Evolutionary conservation across 768 basidiomycete species (phyloP), one percentile per base, ranked within the genome.

Genomic region (Myochromella boudieri): DNA sequence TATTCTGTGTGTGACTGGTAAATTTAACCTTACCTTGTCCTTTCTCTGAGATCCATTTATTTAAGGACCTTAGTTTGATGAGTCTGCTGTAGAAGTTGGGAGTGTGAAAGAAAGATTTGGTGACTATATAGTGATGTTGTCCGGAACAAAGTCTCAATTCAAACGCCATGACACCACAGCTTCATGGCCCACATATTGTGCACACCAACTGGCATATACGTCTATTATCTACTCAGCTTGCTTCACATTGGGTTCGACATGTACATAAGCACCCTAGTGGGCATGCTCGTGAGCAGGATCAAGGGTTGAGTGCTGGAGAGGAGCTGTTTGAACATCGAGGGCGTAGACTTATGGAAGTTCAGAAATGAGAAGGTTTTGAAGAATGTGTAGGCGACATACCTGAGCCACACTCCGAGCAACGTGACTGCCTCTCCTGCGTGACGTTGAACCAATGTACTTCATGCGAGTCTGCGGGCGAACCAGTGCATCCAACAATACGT

Each of bases 351-450:
- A 7, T 1, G 10, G 31, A 44, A 45, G 27, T 43, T 46, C 21
- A 36, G 42, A 12, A 36, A 17, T 20, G 42, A 7, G 28, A 42
- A 11, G 22, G 28, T 14, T 8, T 6, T 4, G 18, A 22, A 14
- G 38, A 46, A 37, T 22, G 21, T n/a, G 32, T 10, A 51, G 22
- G 27, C 36, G 34, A 70, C 84, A 41, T 60, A 95, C 93, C 91
- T 46, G 87, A 93, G 58, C 95, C 95, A 56, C 95, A 97, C 70
- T 97, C 95, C 10, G 81, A 75, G 82, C 95, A 97, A 64, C 95
- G 87, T 53, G 76, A 73, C 55, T 77, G 74, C 67, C 84, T 82
- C 59, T 86, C 76, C 58, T 81, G 76, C 49, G 67, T 75, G 57
- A 89, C 54, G 51, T 63, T 78, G 65, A 93, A 82, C 95, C 95